Evolutionary conservation across 1,284 basidiomycete genomes (phyloP).

Genomic region (Cyathus olla): DNA sequence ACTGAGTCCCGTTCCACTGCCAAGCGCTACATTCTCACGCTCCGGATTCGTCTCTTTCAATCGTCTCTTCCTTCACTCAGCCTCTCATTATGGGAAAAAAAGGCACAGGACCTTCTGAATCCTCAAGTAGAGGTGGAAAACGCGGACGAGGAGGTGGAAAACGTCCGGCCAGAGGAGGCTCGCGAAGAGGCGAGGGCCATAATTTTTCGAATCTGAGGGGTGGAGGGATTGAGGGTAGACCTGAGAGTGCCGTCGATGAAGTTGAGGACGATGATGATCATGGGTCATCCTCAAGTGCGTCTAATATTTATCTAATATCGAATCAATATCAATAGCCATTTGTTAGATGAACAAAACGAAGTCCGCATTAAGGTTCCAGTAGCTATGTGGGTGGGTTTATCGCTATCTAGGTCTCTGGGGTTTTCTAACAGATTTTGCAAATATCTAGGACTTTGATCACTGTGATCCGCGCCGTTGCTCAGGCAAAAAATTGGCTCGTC

Average conservation of each 20-base stretch:
- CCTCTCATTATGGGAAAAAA: slow-evolving; percentile 52
- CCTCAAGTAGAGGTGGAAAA: slow-evolving; percentile 33
- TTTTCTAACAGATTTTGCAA: not conserved
- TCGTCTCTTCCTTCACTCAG: not conserved
- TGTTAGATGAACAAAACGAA: slow-evolving; percentile 31
- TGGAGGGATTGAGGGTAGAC: slow-evolving; percentile 32
- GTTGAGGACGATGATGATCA: slow-evolving; percentile 41
- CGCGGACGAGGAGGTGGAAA: slow-evolving; percentile 30
- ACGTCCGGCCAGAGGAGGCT: slow-evolving; percentile 36
- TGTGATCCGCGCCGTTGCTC: slow-evolving; percentile 96
- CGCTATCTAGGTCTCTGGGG: not conserved
- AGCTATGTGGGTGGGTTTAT: slow-evolving; percentile 86
- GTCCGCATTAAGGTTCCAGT: slow-evolving; percentile 59
- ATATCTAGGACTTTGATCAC: slow-evolving; percentile 90
- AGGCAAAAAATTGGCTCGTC: slow-evolving; percentile 91
- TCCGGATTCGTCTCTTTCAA: not conserved
- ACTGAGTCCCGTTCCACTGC: too few species aligned
- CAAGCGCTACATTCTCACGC: not conserved
- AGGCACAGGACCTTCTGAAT: slow-evolving; percentile 31
- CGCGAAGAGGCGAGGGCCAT: slow-evolving; percentile 30
- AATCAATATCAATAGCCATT: too few species aligned
- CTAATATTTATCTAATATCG: not conserved
- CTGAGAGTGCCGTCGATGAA: slow-evolving; percentile 63
- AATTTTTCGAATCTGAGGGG: slow-evolving; percentile 15
- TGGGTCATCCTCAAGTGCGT: slow-evolving; percentile 29